A percentile compares a stretch with the other conserved stretches of the same genome.
Conservation (phyloP, 1,284 basidiomycete genomes). For the Apiotrichum laibachii region DNA sequence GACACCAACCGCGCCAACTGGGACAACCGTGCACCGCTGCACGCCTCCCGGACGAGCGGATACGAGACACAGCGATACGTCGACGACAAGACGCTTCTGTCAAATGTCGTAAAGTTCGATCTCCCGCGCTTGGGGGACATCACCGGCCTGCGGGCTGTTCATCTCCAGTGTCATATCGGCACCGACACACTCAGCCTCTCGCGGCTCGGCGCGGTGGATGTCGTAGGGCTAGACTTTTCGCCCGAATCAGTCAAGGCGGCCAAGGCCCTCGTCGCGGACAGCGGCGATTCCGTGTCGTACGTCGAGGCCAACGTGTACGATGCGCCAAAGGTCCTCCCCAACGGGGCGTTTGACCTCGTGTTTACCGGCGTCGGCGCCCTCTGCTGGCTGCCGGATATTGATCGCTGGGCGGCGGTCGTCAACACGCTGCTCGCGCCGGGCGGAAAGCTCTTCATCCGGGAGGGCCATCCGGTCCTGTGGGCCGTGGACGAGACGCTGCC, state of each 20-base stretch:
- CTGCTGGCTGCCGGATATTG: slow-evolving; percentile 11
- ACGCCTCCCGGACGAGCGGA: slow-evolving; percentile 1
- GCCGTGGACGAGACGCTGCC: slow-evolving; percentile 3
- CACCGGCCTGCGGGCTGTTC: neutral
- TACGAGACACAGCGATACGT: slow-evolving; percentile 3
- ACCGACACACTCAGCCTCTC: slow-evolving; percentile 12
- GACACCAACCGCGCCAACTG: slow-evolving; percentile 9
- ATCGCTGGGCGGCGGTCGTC: slow-evolving; percentile 1
- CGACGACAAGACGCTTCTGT: slow-evolving; percentile 2
- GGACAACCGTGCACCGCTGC: slow-evolving; percentile 11
- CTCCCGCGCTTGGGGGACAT: slow-evolving; percentile 5
- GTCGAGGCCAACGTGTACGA: slow-evolving; percentile 10
- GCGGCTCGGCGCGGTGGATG: slow-evolving; percentile 5
- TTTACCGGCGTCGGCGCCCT: slow-evolving; percentile 12
- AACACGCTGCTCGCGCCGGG: slow-evolving; percentile 4
- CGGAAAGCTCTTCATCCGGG: slow-evolving; percentile 6
- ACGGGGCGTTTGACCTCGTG: slow-evolving; percentile 5
- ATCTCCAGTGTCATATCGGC: slow-evolving; percentile 14
- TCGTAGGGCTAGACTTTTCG: slow-evolving; percentile 9
- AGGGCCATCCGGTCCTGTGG: slow-evolving; percentile 8
- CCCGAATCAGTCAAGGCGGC: neutral
- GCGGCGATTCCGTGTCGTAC: neutral
- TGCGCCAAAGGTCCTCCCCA: neutral
- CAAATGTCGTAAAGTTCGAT: slow-evolving; percentile 9
- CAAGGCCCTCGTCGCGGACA: neutral